Base-by-base conservation (phyloP, 2,329 filamentous ascomycete genomes). In the Fusarium stilboides region DNA sequence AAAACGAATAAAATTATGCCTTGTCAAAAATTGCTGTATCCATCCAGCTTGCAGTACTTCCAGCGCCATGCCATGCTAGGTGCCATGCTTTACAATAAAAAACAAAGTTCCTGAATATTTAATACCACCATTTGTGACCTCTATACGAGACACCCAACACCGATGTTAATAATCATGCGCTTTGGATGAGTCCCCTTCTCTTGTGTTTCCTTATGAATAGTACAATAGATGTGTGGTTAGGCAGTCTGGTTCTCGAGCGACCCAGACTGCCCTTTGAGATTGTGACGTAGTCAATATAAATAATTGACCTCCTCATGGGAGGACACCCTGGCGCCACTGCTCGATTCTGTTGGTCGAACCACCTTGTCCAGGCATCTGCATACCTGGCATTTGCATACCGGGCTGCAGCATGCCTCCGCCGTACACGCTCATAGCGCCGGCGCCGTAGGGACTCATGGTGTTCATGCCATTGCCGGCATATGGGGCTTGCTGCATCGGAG, bases 321-420 rank as follows among this genome's bases (percentile, higher is more conserved):
- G 75, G 19, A 84, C 78, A 49, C 81, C 76, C 54, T 82, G 81
- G 43, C 82, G 77, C 82, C 82, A 84, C 55, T 80, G 77, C 62
- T 84, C 81, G 8, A 82, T 80, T 36, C 79, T 76, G 47, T 81
- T 80, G 65, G 77, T 66, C 4, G 77, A 73, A 24, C 62, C 74
- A 9, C 59, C 74, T n/a, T 70, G 73, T 14, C 72, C 62, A 8
- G 71, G 72, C 74, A 77, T 74, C 49, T 65, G 73, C 70, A 78
- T 75, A 24, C 70, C 71, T 6, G 70, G 72, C 74, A 77, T 74
- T 50, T 65, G 73, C 70, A 78, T 75, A 24, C 70, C 71, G 6
- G 70, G 72, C 43, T 74, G 70, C 59, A 77, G 68, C 69, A 76
- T 71, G 20, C 69, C 68, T 5, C 71, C 71, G n/a, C 73, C 76